phyloP scores from a whole-genome alignment of 805 yeast species.

The Saturnispora quitensis region DNA sequence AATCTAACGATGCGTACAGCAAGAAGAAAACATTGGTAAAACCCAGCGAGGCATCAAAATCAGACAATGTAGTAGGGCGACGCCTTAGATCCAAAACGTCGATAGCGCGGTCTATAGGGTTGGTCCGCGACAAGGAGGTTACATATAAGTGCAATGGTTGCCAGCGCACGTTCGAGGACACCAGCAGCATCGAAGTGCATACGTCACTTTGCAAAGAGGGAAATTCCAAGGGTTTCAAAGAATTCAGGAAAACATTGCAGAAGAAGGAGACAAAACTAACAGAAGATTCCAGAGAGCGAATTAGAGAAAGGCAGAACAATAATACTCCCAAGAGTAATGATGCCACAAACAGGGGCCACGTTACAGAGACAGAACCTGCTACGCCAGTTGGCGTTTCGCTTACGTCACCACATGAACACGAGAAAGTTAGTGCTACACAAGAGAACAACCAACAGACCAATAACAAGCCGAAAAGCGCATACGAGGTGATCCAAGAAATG shows the following conservation, averaged over 20 bases:
- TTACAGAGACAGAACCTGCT: neutral
- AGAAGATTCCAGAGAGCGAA: neutral
- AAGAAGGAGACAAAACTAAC: neutral
- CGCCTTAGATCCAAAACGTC: neutral
- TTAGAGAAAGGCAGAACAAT: neutral
- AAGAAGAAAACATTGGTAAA: neutral
- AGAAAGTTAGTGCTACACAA: neutral
- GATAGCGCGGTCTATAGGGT: neutral
- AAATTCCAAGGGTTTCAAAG: neutral
- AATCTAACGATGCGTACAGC: neutral
- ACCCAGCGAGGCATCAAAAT: neutral
- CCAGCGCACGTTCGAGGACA: neutral
- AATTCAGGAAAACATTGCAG: neutral
- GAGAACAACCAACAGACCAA: neutral
- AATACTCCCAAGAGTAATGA: neutral
- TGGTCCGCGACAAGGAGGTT: neutral
- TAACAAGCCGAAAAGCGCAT: neutral
- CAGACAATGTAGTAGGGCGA: neutral
- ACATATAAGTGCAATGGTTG: neutral
- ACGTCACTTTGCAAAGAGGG: neutral
- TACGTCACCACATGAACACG: no score
- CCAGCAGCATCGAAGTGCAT: neutral
- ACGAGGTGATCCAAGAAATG: neutral
- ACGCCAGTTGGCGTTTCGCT: no score
- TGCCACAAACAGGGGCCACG: neutral